These are phyloP conservation scores for Linnemannia hyalina DNA, from an alignment of 192 early-diverging fungal species.

Conservation along the genomic window DNA sequence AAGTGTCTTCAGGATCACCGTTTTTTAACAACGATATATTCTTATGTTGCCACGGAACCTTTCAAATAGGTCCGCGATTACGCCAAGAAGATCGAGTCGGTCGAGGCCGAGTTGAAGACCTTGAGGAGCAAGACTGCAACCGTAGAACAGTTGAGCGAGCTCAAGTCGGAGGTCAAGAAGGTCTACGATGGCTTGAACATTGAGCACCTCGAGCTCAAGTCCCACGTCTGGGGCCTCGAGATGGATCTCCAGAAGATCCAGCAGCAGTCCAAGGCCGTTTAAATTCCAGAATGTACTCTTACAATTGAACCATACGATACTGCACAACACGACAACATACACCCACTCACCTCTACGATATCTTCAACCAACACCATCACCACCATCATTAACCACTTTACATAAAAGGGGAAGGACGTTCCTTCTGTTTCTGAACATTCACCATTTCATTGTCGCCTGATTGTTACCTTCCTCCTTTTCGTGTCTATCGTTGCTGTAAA, in stretches of 20 bases:
- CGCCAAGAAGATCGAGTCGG: slow-evolving; percentile 80
- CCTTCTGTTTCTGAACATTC: neutral
- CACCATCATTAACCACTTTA: neutral
- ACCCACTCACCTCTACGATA: neutral
- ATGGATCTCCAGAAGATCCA: slow-evolving; percentile 57
- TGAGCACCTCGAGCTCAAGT: slow-evolving; percentile 88
- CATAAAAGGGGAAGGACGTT: neutral
- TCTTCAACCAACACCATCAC: neutral
- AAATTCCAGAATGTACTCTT: slow-evolving; percentile 11
- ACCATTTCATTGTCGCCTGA: neutral
- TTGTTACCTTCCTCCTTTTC: neutral
- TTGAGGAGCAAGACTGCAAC: slow-evolving; percentile 72
- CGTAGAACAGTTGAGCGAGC: slow-evolving; percentile 65
- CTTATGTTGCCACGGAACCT: neutral
- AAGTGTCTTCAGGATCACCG: no score
- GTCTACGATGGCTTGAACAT: slow-evolving; percentile 80
- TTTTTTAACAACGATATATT: no score
- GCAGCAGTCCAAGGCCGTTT: slow-evolving; percentile 40
- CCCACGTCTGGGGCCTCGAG: slow-evolving; percentile 83
- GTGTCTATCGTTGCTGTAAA: neutral
- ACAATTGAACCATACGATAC: no score
- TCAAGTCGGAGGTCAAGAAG: slow-evolving; percentile 65
- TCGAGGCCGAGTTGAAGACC: slow-evolving; percentile 75
- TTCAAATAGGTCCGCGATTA: slow-evolving; percentile 72
- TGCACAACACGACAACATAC: neutral